Base-by-base conservation (phyloP, 352 stramenopile species). In the Albugo laibachii region DNA sequence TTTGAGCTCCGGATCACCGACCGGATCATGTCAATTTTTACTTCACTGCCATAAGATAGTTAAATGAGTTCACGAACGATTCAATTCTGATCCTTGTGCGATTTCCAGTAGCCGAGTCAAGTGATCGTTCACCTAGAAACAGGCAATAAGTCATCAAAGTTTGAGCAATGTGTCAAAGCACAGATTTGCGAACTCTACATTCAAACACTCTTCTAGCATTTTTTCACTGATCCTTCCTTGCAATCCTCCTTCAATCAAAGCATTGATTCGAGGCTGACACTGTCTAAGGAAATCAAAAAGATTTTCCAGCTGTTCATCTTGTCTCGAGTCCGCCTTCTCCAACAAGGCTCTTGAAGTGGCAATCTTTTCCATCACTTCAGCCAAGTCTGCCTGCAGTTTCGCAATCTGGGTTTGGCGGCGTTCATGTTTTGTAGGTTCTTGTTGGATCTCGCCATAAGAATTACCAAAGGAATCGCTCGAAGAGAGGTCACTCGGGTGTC, bases 221-320 rank as follows among this genome's bases (percentile, higher is more conserved):
- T 57, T 56, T 43, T 91, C 78, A 51, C 86, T 69, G 45, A 91
- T 76, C 58, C 86, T 88, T 50, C 75, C 78, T 58, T 78, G 77
- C 39, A 91, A 62, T 0, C 78, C 78, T 45, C 75, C 78, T 61
- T 91, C 78, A 55, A 91, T 91, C 12, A 91, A 56, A 39, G 75
- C 82, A 55, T 91, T 91, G 74, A 91, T 91, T 41, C 78, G 73
- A 5, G 75, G 78, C 47, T 84, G 72, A 51, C 78, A 91, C 52
- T 91, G 78, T 1, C 63, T 72, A 40, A 91, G 48, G 47, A 91
- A 91, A 51, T 91, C 78, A 37, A 86, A 47, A 12, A 72, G 62
- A 34, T 91, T 66, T 19, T 91, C 78, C 14, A 79, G 52, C 24
- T 67, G 56, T 15, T 81, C 71, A 12, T 48, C 53, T 8, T 53